These are phyloP conservation scores for Alternaria arborescens DNA, from an alignment of 2,329 filamentous ascomycete genomes.

Conservation along the genomic window DNA sequence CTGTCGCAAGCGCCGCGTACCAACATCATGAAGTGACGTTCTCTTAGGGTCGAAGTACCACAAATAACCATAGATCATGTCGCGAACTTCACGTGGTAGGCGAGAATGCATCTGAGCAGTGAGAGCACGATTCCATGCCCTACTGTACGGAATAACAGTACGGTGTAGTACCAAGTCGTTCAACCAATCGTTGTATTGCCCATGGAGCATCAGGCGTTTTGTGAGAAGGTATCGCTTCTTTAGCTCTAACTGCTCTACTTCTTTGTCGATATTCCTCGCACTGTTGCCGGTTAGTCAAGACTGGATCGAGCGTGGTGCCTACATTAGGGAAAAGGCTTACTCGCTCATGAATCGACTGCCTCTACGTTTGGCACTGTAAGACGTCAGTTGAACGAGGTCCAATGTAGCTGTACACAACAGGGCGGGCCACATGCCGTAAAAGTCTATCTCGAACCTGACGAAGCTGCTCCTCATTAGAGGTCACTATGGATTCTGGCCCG, in stretches of 20 bases:
- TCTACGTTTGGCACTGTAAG: too few species aligned
- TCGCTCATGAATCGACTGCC: too few species aligned
- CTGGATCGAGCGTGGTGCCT: neutral
- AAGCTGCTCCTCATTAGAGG: neutral
- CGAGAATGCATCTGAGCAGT: too few species aligned
- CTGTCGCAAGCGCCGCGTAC: too few species aligned
- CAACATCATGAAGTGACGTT: too few species aligned
- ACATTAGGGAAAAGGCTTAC: neutral
- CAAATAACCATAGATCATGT: too few species aligned
- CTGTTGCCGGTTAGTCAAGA: neutral
- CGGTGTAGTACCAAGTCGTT: neutral
- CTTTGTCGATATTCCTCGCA: neutral
- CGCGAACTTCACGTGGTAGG: too few species aligned
- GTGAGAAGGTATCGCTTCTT: slow-evolving; percentile 6
- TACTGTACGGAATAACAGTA: slow-evolving; percentile 8
- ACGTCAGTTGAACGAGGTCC: too few species aligned
- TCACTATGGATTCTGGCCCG: neutral
- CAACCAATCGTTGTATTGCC: slow-evolving; percentile 8
- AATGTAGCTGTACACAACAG: too few species aligned
- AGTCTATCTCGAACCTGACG: neutral
- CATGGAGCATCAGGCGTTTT: slow-evolving; percentile 5
- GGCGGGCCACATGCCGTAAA: too few species aligned
- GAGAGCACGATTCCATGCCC: too few species aligned
- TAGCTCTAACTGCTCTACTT: neutral
- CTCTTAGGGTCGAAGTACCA: too few species aligned